These are phyloP conservation scores for Nitzschia sp. DNA, from an alignment of 108 stramenopile genomes.

Conservation along the genomic window DNA sequence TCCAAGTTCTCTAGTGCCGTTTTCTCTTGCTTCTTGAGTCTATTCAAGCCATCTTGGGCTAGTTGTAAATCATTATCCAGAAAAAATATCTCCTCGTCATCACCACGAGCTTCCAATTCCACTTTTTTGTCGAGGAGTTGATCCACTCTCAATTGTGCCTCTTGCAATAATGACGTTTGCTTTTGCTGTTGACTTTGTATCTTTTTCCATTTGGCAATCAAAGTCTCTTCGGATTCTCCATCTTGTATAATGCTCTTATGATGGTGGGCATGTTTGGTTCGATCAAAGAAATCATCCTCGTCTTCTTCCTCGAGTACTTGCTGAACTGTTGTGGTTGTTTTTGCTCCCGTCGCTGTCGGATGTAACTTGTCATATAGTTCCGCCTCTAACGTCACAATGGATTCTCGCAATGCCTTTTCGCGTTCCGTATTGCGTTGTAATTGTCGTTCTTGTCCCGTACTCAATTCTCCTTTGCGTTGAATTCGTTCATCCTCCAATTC, in stretches of 20 bases:
- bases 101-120: constrained; percentile 29
- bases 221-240: constrained; percentile 42
- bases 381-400: constrained; percentile 47
- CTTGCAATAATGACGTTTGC: not conserved
- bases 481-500: constrained; percentile 68
- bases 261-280: constrained; percentile 27
- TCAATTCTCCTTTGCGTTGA: constrained; percentile 63
- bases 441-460: constrained; percentile 70
- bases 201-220: constrained; percentile 44
- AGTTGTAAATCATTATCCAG: constrained; percentile 67
- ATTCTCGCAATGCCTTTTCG: constrained; percentile 38
- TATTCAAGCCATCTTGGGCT: constrained; percentile 49
- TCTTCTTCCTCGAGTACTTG: constrained; percentile 37
- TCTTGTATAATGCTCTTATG: constrained; percentile 4
- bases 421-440: constrained; percentile 53
- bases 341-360: constrained; percentile 1
- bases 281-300: constrained; percentile 69
- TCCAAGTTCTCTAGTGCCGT: constrained; percentile 30
- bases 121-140: constrained; percentile 24
- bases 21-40: constrained; percentile 14
- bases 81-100: constrained; percentile 74
- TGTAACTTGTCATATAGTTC: constrained; percentile 41
- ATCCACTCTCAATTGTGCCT: constrained; percentile 11
- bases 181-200: constrained; percentile 12
- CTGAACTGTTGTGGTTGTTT: not conserved